Evolutionary conservation across 495 filamentous ascomycete genomes (phyloP), one percentile per base, ranked within the genome.

Genomic region (Diplogelasinospora grovesii): DNA sequence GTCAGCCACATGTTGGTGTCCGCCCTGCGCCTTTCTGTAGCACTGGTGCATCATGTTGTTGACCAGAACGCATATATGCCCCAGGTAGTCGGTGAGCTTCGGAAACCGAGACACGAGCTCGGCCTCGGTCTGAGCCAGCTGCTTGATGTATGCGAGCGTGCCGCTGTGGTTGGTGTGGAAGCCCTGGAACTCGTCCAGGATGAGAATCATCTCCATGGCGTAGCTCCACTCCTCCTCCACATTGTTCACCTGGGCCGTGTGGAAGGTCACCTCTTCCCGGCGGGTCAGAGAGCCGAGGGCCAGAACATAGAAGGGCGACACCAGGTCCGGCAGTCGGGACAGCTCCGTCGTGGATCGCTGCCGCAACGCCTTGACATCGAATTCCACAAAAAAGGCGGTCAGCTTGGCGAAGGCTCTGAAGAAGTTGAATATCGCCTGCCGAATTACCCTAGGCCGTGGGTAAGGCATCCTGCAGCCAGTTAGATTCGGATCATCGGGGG

Each of bases 21-120:
- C 39, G 16, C 3, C 34, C 15, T 27, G 27, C 3, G 42, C 19
- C 42, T 46, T 60, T 16, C 48, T 49, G 10, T 35, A 39, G 36
- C 51, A 57, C 11, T 63, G 57, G 21, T 43, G 42, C 20, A 65
- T 26, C 14, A 69, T 46, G 20, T 53, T 49, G 5, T 52, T 39
- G 13, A 54, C 44, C 5, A 71, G 44, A 24, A 48, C 46, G 40
- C 58, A 60, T n/a, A 66, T 36, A 10, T 58, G 54, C 4, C 46
- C 58, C 10, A 77, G 44, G 20, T 57, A 53, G 14, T 74, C 71
- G 26, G 65, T 59, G 14, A 69, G 45, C 43, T 57, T 66, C 4
- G 72, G 69, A 28, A 49, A 66, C 15, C 52, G 58, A 1, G 56
- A 41, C 19, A 72, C 47, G 8, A 59, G 52, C 19, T 43, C 45